These are phyloP conservation scores for Schizophyllum amplum DNA, from an alignment of 1,284 basidiomycete genomes.

Conservation along the genomic window DNA sequence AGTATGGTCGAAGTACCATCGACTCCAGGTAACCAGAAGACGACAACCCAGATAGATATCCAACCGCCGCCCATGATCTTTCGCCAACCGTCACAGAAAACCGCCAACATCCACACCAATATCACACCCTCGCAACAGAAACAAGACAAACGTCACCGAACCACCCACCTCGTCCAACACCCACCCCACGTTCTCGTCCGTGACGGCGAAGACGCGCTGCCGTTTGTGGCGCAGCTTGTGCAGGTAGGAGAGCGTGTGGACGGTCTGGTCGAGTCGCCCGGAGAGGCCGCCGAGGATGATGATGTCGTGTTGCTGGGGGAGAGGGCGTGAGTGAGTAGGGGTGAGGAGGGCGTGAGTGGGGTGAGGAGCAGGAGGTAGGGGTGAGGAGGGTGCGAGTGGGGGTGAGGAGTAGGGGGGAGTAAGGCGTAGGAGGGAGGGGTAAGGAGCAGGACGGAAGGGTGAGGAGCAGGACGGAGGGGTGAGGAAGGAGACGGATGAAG, in stretches of 20 bases:
- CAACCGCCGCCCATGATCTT: no score
- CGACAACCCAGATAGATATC: no score
- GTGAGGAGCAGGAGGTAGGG: no score
- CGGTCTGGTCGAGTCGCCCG: conserved; percentile 90
- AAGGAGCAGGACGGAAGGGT: no score
- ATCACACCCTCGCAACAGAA: not conserved
- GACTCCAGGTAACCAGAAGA: no score
- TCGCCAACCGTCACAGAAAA: conserved; percentile 4
- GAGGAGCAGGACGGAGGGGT: not conserved
- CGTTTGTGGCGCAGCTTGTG: conserved; percentile 71
- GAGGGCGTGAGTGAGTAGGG: not conserved
- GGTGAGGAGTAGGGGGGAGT: no score
- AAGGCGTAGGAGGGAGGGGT: no score
- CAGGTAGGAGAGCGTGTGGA: conserved; percentile 83
- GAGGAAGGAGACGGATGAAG: not conserved
- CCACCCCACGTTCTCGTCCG: conserved; percentile 87
- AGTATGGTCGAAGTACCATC: no score
- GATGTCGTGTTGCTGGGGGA: conserved; percentile 47
- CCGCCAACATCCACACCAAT: conserved; percentile 6
- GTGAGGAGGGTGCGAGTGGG: no score
- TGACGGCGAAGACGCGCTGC: conserved; percentile 64
- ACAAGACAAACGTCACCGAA: no score
- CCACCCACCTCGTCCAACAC: conserved; percentile 71
- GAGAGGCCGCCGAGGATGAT: conserved; percentile 85
- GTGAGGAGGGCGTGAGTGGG: not conserved